Base-by-base conservation (phyloP, 164 flowering plant species). In the Berberis vulgaris region DNA sequence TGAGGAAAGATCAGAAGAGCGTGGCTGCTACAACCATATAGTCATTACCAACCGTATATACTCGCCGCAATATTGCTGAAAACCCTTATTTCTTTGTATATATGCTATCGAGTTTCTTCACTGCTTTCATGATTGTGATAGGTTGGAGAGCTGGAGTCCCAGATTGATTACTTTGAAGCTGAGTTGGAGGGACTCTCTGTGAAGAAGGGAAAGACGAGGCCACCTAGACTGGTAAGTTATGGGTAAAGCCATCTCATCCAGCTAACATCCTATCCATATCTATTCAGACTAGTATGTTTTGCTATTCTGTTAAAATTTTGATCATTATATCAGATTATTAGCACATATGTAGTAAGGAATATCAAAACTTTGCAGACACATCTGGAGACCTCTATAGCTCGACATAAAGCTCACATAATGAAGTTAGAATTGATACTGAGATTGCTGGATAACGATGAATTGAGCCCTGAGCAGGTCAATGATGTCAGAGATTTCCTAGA, bases 391-490 rank as follows among this genome's bases (percentile, higher is more conserved):
- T 95, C 99, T 12, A 89, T 95, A 59, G 42, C 75, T 43, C 84
- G 97, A 61, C 99, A 95, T 78, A 95, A 88, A 77, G 91, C 93
- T 72, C 99, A 95, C 72, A 88, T 89, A 66, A 86, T 82, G 90
- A 91, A 95, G 81, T 73, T 91, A 58, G 99, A 95, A 69, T 72
- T 89, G 75, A 91, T 95, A 62, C 70, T 95, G 74, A 89, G 97
- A 77, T 74, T 91, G 45, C 74, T 95, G 71, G 99, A 95, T 76
- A 95, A 95, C 70, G 99, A 95, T 77, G 97, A 91, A 74, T 76
- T 95, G 79, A 95, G 92, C 71, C 96, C 97, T 52, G 99, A 95
- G 73, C 90, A 89, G 66, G 97, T 95, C 61, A 95, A 95, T 73
- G 99, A 95, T 73, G 96, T 86, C n/a, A 91, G 81, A 70, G 99